phyloP scores from a whole-genome alignment of 1,139 yeast species.

The Yamadazyma trypodendri region DNA sequence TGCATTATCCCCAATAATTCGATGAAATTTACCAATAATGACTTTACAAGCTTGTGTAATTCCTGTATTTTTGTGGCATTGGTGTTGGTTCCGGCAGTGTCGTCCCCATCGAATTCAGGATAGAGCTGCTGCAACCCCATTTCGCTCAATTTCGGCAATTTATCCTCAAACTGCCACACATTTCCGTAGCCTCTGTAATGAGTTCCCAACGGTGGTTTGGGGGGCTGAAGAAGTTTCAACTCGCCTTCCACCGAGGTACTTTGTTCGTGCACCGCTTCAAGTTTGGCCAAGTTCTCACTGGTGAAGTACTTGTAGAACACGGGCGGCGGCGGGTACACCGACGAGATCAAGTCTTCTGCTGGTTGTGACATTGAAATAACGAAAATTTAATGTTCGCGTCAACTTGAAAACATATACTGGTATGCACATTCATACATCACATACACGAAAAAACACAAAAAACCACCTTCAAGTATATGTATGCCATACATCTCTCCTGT shows the following conservation, averaged over 20 bases:
- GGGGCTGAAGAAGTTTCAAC: slow-evolving; percentile 61
- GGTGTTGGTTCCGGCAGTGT: slow-evolving; percentile 24
- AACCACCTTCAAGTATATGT: too few species aligned
- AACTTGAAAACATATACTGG: too few species aligned
- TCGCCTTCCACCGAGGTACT: slow-evolving; percentile 28
- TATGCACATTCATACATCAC: too few species aligned
- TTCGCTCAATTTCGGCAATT: slow-evolving; percentile 62
- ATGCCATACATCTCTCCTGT: too few species aligned
- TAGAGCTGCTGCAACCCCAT: slow-evolving; percentile 72
- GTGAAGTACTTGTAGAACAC: slow-evolving; percentile 70
- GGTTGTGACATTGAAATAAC: slow-evolving; percentile 13
- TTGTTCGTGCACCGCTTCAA: slow-evolving; percentile 21
- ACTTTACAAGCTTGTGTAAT: slow-evolving; percentile 66
- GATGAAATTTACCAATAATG: slow-evolving; percentile 66
- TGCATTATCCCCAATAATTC: slow-evolving; percentile 75
- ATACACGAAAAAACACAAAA: too few species aligned
- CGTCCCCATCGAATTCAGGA: slow-evolving; percentile 39
- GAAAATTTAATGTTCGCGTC: too few species aligned
- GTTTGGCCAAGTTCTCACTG: slow-evolving; percentile 48
- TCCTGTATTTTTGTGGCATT: slow-evolving; percentile 60
- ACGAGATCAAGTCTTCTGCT: slow-evolving; percentile 48
- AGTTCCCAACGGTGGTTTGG: slow-evolving; percentile 55
- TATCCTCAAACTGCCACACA: slow-evolving; percentile 75
- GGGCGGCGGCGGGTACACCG: slow-evolving; percentile 88
- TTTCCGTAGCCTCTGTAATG: slow-evolving; percentile 80